These are phyloP conservation scores for Russula dissimulans DNA, from an alignment of 768 basidiomycete species.

Conservation along the genomic window DNA sequence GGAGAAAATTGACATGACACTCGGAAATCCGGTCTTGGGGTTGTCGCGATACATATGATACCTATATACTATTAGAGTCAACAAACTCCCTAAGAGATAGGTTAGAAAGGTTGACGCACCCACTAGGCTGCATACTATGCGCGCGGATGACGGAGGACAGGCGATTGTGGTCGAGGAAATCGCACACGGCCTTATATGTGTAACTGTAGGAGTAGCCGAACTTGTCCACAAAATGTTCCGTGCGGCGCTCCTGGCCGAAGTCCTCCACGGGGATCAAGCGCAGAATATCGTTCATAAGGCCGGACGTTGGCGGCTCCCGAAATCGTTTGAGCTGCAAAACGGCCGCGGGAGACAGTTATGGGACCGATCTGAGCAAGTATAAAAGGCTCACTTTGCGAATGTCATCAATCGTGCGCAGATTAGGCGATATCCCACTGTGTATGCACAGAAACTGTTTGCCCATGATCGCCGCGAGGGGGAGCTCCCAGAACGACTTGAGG, in stretches of 20 bases:
- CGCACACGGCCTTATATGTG: slow-evolving; percentile 91
- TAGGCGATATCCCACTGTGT: slow-evolving; percentile 93
- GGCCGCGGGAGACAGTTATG: neutral
- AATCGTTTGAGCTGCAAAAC: slow-evolving; percentile 83
- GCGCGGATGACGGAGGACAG: slow-evolving; percentile 93
- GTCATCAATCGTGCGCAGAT: slow-evolving; percentile 92
- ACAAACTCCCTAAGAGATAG: slow-evolving; percentile 28
- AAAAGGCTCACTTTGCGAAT: slow-evolving; percentile 59
- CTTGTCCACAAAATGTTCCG: slow-evolving; percentile 92
- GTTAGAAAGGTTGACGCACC: slow-evolving; percentile 30
- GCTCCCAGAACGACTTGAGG: slow-evolving; percentile 93
- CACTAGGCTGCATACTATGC: slow-evolving; percentile 98
- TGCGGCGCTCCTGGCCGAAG: slow-evolving; percentile 87
- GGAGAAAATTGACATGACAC: slow-evolving; percentile 99
- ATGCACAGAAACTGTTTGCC: slow-evolving; percentile 99
- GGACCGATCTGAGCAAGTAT: neutral
- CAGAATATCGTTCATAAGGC: slow-evolving; percentile 96
- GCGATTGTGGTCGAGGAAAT: slow-evolving; percentile 96
- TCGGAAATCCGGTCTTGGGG: slow-evolving; percentile 95
- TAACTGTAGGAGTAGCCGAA: slow-evolving; percentile 96
- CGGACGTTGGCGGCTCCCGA: slow-evolving; percentile 94
- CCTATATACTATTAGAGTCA: slow-evolving; percentile 29
- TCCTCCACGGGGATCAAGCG: slow-evolving; percentile 99
- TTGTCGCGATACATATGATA: slow-evolving; percentile 99
- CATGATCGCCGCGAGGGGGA: slow-evolving; percentile 96